Evolutionary conservation across 2,329 filamentous ascomycete genomes (phyloP), one percentile per base, ranked within the genome.

Genomic region (Colletotrichum agaves): DNA sequence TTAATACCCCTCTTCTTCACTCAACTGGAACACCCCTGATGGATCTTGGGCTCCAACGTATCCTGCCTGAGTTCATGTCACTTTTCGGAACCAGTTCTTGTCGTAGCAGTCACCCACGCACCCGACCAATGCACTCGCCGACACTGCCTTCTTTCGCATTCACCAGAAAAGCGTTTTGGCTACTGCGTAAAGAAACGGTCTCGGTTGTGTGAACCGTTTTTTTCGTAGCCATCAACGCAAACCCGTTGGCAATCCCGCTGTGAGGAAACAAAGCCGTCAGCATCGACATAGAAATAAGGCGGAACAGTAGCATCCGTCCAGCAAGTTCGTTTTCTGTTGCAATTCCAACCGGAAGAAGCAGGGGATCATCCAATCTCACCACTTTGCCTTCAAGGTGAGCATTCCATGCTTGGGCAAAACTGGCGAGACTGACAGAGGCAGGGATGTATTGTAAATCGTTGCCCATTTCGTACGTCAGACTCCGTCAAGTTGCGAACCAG

Each of bases 331-430:
- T 46, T 31, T 17, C 53, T 49, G 21, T 21, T 19, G 21, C 60
- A 58, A 23, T 33, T 44, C 17, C 27, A 17, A 19, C 39, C 12
- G 31, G 46, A 64, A 58, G 13, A 59, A 39, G 53, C 63, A 64
- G 49, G 33, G 37, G 23, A 64, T 53, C 43, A 41, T 21, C 19
- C 61, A 46, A 64, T 63, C 46, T 58, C 64, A 23, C 64, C 64
- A 63, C 60, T 44, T 35, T 43, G 33, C 53, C 33, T 53, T 47
- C 53, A 35, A 31, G 11, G 31, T 44, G 49, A 46, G 41, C 59
- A 50, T 6, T 50, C 31, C 44, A 44, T 39, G 44, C 17, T 62
- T 53, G 37, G 33, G 49, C 44, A 63, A 52, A 62, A 50, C 39
- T 39, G 37, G 44, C 52, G 21, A 61, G 10, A 12, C 11, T n/a